Conservation (phyloP, 805 yeast genomes). For the Ogataea corticis region DNA sequence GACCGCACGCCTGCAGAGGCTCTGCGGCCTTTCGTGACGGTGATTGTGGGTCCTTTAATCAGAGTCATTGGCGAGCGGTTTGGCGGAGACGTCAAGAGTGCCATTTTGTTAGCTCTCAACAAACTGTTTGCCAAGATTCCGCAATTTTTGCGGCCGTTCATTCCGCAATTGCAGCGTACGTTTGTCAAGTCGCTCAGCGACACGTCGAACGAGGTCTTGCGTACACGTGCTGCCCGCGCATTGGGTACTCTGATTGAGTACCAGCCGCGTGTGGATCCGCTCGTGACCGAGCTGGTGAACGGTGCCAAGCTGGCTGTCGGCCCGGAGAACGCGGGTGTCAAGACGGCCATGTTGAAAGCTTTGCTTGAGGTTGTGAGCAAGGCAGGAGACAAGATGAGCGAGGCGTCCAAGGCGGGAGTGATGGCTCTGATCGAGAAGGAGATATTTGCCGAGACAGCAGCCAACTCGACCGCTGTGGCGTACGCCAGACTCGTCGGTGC, state of each 20-base stretch:
- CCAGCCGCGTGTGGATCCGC: conserved; percentile 93
- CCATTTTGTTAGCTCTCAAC: conserved; percentile 85
- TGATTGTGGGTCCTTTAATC: conserved; percentile 94
- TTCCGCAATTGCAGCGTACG: conserved; percentile 97
- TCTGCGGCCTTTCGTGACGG: conserved; percentile 86
- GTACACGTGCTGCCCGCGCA: conserved; percentile 86
- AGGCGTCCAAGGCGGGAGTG: conserved; percentile 65
- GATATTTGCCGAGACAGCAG: conserved; percentile 37
- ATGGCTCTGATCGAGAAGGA: conserved; percentile 75
- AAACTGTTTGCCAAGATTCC: conserved; percentile 81
- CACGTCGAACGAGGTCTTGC: conserved; percentile 64
- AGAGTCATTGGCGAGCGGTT: conserved; percentile 98
- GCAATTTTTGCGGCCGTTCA: conserved; percentile 86
- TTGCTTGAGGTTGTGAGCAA: conserved; percentile 76
- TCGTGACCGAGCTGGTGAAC: conserved; percentile 76
- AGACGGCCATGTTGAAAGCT: conserved; percentile 83
- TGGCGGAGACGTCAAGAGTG: conserved; percentile 86
- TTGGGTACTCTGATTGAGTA: conserved; percentile 83
- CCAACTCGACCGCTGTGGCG: conserved; percentile 66
- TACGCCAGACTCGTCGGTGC: conserved; percentile 81
- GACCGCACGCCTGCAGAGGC: conserved; percentile 81
- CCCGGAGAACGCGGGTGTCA: conserved; percentile 58
- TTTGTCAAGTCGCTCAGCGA: conserved; percentile 91
- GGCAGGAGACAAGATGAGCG: conserved; percentile 79
- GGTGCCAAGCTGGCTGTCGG: conserved; percentile 67